Evolutionary conservation across 2,329 filamentous ascomycete species (phyloP).

Genomic region (Lecanicillium sp.): DNA sequence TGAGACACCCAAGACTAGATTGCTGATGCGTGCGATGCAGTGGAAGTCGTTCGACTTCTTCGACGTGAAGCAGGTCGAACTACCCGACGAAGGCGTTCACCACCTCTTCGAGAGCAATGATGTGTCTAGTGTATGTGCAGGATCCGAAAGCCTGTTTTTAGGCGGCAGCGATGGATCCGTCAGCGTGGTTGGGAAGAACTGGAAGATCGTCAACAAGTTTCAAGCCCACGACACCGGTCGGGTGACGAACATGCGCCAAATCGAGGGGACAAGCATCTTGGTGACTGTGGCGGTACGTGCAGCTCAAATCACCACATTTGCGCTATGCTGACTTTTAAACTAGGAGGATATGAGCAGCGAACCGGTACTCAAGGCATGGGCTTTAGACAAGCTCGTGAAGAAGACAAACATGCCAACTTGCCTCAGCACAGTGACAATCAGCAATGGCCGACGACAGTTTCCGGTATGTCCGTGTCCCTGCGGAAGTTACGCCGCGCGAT

Average conservation of each 20-base stretch:
- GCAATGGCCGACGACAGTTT: constrained; percentile 87
- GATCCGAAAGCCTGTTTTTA: constrained; percentile 82
- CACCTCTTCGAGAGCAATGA: constrained; percentile 76
- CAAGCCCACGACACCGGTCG: constrained; percentile 73
- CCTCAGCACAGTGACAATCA: constrained; percentile 75
- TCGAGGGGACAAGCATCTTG: constrained; percentile 78
- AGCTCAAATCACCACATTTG: not conserved
- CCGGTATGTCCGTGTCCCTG: constrained; percentile 44
- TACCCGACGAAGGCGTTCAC: constrained; percentile 71
- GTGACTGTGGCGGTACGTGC: constrained; percentile 63
- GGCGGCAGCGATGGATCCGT: constrained; percentile 80
- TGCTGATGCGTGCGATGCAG: constrained; percentile 34
- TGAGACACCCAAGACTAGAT: not conserved
- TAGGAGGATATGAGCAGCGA: constrained; percentile 82
- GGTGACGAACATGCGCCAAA: constrained; percentile 87
- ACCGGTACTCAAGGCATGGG: constrained; percentile 94
- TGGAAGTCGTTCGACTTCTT: constrained; percentile 99
- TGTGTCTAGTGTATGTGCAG: constrained; percentile 76
- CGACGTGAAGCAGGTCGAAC: constrained; percentile 78
- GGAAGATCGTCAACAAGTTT: constrained; percentile 83
- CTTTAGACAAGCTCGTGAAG: constrained; percentile 85
- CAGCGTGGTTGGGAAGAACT: constrained; percentile 77
- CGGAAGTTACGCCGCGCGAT: rapidly evolving
- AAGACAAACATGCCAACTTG: constrained; percentile 87
- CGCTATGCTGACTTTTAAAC: not conserved